phyloP scores from a whole-genome alignment of 257 asterid genomes.

The Cordia subcordata region DNA sequence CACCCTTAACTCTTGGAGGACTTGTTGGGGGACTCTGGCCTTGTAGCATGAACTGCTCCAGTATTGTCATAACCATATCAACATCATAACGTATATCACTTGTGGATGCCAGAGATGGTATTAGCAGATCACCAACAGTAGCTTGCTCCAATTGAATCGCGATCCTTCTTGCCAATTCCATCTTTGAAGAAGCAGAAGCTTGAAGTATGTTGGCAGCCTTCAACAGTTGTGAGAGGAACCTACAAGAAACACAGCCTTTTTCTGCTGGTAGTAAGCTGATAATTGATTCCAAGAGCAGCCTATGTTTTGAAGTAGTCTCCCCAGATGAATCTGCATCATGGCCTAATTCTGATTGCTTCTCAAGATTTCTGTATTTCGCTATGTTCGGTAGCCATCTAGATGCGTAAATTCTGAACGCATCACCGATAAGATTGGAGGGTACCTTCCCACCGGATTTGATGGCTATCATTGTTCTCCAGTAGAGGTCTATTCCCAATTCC shows the following conservation, averaged over 20 bases:
- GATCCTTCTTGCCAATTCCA: constrained; percentile 53
- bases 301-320: constrained; percentile 41
- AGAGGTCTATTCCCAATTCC: constrained; percentile 69
- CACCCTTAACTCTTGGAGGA: constrained; percentile 51
- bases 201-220: constrained; percentile 67
- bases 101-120: constrained; percentile 43
- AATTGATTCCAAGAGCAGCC: constrained; percentile 72
- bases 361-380: constrained; percentile 29
- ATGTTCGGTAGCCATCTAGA: constrained; percentile 69
- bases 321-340: constrained; percentile 19
- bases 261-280: constrained; percentile 75
- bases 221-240: constrained; percentile 67
- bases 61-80: constrained; percentile 51
- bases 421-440: constrained; percentile 55
- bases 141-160: constrained; percentile 84
- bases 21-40: constrained; percentile 81
- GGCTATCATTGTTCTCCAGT: constrained; percentile 87
- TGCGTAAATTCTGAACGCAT: constrained; percentile 64
- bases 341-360: constrained; percentile 18
- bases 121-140: constrained; percentile 52
- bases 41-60: constrained; percentile 67
- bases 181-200: constrained; percentile 65
- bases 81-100: constrained; percentile 44
- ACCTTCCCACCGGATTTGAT: constrained; percentile 71
- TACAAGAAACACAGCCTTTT: constrained; percentile 64